Conservation (phyloP, 2,329 filamentous ascomycete genomes). For the Diaporthe sp. region DNA sequence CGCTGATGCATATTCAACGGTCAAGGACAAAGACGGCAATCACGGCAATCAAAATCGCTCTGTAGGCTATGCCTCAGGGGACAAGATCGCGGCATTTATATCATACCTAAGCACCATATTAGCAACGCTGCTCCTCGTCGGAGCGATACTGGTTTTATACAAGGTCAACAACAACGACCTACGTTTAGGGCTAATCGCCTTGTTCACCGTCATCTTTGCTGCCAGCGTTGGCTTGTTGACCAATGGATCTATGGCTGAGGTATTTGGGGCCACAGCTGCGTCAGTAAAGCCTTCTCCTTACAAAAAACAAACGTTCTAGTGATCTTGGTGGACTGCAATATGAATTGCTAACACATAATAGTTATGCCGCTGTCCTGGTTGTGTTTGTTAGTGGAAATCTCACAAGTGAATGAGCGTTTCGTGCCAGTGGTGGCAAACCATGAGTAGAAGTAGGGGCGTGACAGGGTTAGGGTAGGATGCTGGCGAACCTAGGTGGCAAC, state of each 20-base stretch:
- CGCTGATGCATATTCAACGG: not conserved
- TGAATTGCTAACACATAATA: not conserved
- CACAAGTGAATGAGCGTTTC: not conserved
- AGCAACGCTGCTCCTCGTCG: not conserved
- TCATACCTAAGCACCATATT: constrained; percentile 13
- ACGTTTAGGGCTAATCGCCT: not conserved
- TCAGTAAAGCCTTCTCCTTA: not conserved
- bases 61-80: not conserved
- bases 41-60: not conserved
- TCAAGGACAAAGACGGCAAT: not conserved
- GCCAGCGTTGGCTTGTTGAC: constrained; percentile 19
- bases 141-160: not conserved
- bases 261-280: constrained; percentile 20
- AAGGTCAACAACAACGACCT: not conserved
- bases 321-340: too few relatives aligned
- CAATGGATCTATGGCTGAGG: constrained; percentile 16
- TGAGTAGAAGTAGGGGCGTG: too few relatives aligned
- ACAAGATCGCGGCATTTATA: not conserved
- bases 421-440: too few relatives aligned
- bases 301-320: too few relatives aligned
- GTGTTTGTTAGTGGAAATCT: constrained; percentile 9
- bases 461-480: too few relatives aligned
- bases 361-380: constrained; percentile 7
- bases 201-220: constrained; percentile 8
- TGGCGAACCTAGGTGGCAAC: too few relatives aligned